Evolutionary conservation across 768 basidiomycete genomes (phyloP).

Genomic region (Postia placenta): DNA sequence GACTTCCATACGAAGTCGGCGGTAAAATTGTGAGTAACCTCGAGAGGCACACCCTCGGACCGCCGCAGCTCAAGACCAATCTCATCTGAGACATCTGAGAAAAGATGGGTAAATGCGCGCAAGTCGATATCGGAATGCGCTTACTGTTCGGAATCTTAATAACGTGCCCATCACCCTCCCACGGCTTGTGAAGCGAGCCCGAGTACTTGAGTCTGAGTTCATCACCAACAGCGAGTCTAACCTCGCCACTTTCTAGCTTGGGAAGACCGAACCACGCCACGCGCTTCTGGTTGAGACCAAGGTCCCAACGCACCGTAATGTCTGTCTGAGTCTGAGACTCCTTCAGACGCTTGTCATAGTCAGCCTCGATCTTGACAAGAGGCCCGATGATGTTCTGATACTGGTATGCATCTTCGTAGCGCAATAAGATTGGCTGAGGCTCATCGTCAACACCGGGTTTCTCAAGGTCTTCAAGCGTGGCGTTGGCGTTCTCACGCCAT

Average conservation of each 20-base stretch:
- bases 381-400: slow-evolving; percentile 99
- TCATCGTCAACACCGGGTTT: slow-evolving; percentile 98
- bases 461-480: slow-evolving; percentile 93
- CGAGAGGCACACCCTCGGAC: slow-evolving; percentile 89
- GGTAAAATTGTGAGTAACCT: slow-evolving; percentile 90
- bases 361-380: slow-evolving; percentile 98
- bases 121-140: slow-evolving; percentile 26
- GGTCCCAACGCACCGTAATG: slow-evolving; percentile 93
- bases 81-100: slow-evolving; percentile 91
- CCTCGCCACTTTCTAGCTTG: slow-evolving; percentile 97
- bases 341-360: slow-evolving; percentile 96
- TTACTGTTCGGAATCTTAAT: slow-evolving; percentile 98
- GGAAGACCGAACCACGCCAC: slow-evolving; percentile 98
- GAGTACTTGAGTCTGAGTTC: slow-evolving; percentile 87
- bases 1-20: slow-evolving; percentile 99
- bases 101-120: background rate
- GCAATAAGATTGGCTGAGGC: slow-evolving; percentile 82
- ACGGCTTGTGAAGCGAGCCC: slow-evolving; percentile 85
- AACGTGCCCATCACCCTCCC: slow-evolving; percentile 98
- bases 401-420: slow-evolving; percentile 98
- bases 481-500: slow-evolving; percentile 94
- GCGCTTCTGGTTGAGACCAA: slow-evolving; percentile 97
- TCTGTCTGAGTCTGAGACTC: slow-evolving; percentile 98
- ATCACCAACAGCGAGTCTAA: slow-evolving; percentile 93
- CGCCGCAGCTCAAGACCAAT: slow-evolving; percentile 89